Evolutionary conservation across 176 grass and related monocot genomes (phyloP), one percentile per base, ranked within the genome.

Genomic region (Sorghum bicolor): DNA sequence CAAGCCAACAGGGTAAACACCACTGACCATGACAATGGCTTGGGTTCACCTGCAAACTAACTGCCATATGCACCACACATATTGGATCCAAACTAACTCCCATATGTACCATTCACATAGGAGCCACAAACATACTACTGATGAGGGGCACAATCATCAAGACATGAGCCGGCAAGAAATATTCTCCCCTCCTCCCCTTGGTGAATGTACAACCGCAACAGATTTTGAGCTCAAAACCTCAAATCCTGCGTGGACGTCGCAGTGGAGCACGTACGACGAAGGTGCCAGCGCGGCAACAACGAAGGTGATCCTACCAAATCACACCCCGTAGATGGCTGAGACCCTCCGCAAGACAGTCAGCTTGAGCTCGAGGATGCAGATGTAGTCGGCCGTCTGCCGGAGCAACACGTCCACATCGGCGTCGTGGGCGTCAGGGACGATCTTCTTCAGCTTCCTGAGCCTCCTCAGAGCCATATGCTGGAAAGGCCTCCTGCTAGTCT

Each of bases 291-390:
- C 67, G 19, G n/a, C 34, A 47, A 8, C 1, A 11, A 39, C 9
- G 39, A 19, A 52, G 33, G 25, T 5, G 73, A 0, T 47, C 24
- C 53, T 48, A 36, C 26, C 29, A 24, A 37, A 15, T 89, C 87
- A 91, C 13, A 41, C 73, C 0, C 81, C 81, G 19, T 76, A 96
- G 38, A 97, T 33, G 28, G 15, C 31, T 2, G 88, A 87, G 22
- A 92, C 76, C 77, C 71, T 94, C 82, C 64, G 85, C 67, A 97
- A 57, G 64, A 77, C 28, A 8, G 70, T 33, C 72, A 94, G 85
- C 89, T 88, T 89, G 37, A 97, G 73, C 83, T 94, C 87, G 29
- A 97, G 86, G 63, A 86, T 70, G 76, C 87, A 92, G 78, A 94
- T 92, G 85, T 92, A 94, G 75, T 90, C 83, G 1, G 94, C 92